Percentiles rank a stretch among this genome's conserved stretches.
These are phyloP conservation scores for Globisporangium apiculatum DNA, from an alignment of 352 stramenopile genomes.

Conservation along the genomic window DNA sequence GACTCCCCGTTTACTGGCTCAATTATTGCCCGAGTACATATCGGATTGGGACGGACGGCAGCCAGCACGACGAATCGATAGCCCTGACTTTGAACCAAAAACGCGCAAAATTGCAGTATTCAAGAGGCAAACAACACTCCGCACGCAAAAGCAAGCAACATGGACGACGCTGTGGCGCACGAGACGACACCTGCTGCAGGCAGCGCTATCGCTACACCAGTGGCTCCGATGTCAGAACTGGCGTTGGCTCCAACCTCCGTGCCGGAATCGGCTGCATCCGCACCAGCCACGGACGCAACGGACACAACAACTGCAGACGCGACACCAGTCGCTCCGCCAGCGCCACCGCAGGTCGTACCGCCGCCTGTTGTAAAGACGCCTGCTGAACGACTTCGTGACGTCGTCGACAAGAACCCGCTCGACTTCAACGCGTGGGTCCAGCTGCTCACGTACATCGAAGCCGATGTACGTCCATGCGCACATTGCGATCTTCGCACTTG, in stretches of 20 bases:
- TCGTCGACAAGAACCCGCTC: constrained; percentile 58
- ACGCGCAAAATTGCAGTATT: no score
- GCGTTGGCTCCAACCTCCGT: neutral
- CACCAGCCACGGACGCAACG: neutral
- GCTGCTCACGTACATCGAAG: constrained; percentile 62
- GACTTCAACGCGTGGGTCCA: constrained; percentile 81
- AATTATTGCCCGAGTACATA: no score
- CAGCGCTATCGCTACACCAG: neutral
- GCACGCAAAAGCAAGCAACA: no score
- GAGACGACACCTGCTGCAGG: constrained; percentile 1
- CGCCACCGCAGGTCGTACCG: constrained; percentile 6
- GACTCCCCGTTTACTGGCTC: no score
- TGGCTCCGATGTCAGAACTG: neutral
- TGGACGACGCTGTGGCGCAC: constrained; percentile 4
- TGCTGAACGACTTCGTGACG: constrained; percentile 39
- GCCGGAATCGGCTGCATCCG: neutral
- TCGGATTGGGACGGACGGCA: no score
- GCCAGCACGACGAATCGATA: no score
- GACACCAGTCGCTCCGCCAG: no score
- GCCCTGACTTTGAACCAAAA: no score
- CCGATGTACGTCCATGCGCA: constrained; percentile 25
- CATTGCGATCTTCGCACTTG: neutral
- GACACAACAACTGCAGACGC: neutral
- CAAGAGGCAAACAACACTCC: no score
- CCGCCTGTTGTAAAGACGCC: constrained; percentile 39